Conservation (phyloP, 306 rosid genomes). For the Acacia melanoxylon region DNA sequence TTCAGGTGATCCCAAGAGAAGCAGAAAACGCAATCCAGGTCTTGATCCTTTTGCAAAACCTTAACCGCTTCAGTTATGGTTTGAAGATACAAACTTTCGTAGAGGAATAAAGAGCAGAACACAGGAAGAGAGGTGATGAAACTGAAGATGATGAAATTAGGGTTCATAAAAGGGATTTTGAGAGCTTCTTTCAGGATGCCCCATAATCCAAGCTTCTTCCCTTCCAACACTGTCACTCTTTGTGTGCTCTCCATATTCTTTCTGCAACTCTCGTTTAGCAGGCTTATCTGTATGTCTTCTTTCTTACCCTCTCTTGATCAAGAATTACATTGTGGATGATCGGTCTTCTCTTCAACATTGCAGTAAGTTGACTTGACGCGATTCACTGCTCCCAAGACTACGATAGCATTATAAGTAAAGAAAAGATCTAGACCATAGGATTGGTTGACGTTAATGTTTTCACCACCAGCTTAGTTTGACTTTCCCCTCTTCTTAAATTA, state of each 20-base stretch:
- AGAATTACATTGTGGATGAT: neutral
- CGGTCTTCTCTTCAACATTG: neutral
- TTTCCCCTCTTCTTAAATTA: too few relatives aligned
- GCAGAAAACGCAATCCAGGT: neutral
- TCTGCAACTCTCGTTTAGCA: neutral
- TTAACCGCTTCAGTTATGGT: slow-evolving; percentile 1
- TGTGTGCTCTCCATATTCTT: slow-evolving; percentile 27
- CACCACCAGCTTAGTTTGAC: neutral
- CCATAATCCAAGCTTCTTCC: slow-evolving; percentile 3
- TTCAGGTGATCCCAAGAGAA: neutral
- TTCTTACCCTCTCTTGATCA: neutral
- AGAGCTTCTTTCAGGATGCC: slow-evolving; percentile 22
- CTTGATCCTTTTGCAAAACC: neutral
- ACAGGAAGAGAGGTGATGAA: slow-evolving; percentile 22
- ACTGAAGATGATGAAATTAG: slow-evolving; percentile 24
- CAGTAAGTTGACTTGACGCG: neutral
- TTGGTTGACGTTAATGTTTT: neutral
- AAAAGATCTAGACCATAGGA: neutral
- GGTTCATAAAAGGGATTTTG: slow-evolving; percentile 21
- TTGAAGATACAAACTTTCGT: slow-evolving; percentile 7
- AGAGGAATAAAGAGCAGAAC: slow-evolving; percentile 17
- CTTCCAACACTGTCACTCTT: neutral
- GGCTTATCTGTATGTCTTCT: neutral
- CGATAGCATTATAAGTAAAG: neutral
- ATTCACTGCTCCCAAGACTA: neutral